Evolutionary conservation across 805 yeast species (phyloP).

Genomic region (Saccharomycopsis sp.): DNA sequence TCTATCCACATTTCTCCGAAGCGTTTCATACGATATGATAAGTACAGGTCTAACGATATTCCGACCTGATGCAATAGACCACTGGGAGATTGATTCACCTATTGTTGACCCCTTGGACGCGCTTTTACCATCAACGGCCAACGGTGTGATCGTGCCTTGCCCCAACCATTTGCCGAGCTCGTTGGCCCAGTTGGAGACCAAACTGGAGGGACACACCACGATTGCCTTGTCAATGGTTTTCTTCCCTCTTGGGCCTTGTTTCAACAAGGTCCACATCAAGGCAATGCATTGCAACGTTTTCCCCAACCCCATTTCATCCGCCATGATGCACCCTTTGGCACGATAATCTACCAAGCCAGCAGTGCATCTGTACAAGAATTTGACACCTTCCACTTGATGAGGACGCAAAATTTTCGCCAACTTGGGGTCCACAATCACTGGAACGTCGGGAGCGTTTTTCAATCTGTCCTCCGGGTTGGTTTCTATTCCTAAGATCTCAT

Average conservation of each 20-base stretch:
- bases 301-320: slow-evolving; percentile 96
- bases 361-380: slow-evolving; percentile 82
- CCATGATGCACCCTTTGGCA: slow-evolving; percentile 96
- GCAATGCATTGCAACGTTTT: slow-evolving; percentile 82
- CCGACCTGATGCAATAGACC: slow-evolving; percentile 87
- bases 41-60: slow-evolving; percentile 87
- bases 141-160: slow-evolving; percentile 75
- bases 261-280: slow-evolving; percentile 73
- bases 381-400: slow-evolving; percentile 93
- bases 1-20: slow-evolving; percentile 74
- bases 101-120: slow-evolving; percentile 65
- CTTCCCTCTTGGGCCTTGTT: slow-evolving; percentile 77
- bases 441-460: slow-evolving; percentile 68
- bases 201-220: slow-evolving; percentile 89
- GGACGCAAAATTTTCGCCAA: slow-evolving; percentile 81
- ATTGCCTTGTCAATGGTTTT: slow-evolving; percentile 82
- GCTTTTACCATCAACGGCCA: slow-evolving; percentile 87
- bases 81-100: slow-evolving; percentile 55
- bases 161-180: slow-evolving; percentile 95
- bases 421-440: slow-evolving; percentile 91
- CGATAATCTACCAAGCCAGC: slow-evolving; percentile 75
- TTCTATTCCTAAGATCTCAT: slow-evolving; percentile 71
- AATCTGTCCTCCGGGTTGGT: slow-evolving; percentile 39
- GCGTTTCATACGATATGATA: slow-evolving; percentile 88
- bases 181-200: slow-evolving; percentile 95